Base-by-base conservation (phyloP, 148 eudicot genomes). In the Rhododendron mucronatum region DNA sequence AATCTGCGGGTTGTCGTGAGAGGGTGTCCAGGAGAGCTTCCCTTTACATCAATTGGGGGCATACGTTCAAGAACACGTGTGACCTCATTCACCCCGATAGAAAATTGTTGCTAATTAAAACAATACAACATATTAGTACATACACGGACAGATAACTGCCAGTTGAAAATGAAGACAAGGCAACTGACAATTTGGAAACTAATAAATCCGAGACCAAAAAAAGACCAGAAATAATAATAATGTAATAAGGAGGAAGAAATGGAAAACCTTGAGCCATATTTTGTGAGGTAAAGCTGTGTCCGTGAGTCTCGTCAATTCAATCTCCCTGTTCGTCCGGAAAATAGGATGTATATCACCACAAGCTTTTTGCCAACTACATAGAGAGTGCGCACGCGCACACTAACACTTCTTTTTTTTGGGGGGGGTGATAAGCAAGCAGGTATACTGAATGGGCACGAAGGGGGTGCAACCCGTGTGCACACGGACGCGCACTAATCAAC, bases 71-170 rank as follows among this genome's bases (percentile, higher is more conserved):
- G 99, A 55, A 90, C 86, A 57, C 98, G 94, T 0, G 99, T 96
- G 59, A 96, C 98, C 85, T 96, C 98, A 85, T 96, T 96, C 44
- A 96, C 91, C 69, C 99, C 99, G 0, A 95, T 84, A 14, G 95
- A 93, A 87, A 95, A 96, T 20, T 91, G 96, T 89, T 92, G 93
- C 97, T 95, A 87, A 75, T 45, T 78, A 74, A 16, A 77, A 63
- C 21, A 80, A 71, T n/a, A 71, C 8, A 47, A 44, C 23, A 59
- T 16, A 53, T 23, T 5, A 44, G 44, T 50, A 88, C 33, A 11
- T 50, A 61, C 16, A 48, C 18, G 28, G 59, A 26, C 44, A 4
- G 59, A 53, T 74, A 50, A 81, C 10, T 18, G 30, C 21, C 65
- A 28, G 13, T 21, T 30, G 47, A 80, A 83, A 10, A n/a, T 18